These are phyloP conservation scores for Hawksworthiomyces lignivorus DNA, from an alignment of 2,329 filamentous ascomycete species.

Conservation along the genomic window DNA sequence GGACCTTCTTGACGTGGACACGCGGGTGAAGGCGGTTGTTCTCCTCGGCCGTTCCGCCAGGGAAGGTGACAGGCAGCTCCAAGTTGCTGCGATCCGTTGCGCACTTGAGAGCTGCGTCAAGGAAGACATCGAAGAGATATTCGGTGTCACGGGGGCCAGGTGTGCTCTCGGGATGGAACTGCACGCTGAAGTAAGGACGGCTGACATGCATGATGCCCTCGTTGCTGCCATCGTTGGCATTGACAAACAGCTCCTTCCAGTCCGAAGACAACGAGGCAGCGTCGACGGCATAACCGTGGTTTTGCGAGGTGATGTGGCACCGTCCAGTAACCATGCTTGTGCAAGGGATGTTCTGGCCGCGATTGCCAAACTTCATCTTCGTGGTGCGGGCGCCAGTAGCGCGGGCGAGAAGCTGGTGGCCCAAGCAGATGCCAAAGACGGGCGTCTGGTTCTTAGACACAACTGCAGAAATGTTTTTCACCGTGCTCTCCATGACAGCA, in stretches of 20 bases:
- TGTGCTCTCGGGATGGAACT: constrained; percentile 97
- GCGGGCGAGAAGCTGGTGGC: constrained; percentile 85
- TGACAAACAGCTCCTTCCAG: constrained; percentile 94
- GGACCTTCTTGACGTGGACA: constrained; percentile 85
- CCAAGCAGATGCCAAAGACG: constrained; percentile 93
- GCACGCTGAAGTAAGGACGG: constrained; percentile 96
- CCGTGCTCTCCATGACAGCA: constrained; percentile 70
- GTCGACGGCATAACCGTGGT: constrained; percentile 94
- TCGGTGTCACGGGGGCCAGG: constrained; percentile 94
- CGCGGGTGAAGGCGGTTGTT: constrained; percentile 69
- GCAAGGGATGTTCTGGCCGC: constrained; percentile 96
- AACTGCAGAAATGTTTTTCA: constrained; percentile 69
- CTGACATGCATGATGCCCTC: constrained; percentile 86
- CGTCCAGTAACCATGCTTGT: constrained; percentile 91
- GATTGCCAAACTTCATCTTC: constrained; percentile 99
- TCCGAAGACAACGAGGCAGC: constrained; percentile 63
- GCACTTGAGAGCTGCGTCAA: constrained; percentile 70
- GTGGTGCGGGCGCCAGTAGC: constrained; percentile 76
- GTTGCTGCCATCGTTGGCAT: constrained; percentile 96
- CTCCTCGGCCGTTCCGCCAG: constrained; percentile 72
- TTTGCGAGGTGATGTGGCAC: constrained; percentile 98
- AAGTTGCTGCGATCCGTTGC: constrained; percentile 60
- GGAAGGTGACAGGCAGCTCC: constrained; percentile 70
- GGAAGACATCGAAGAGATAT: constrained; percentile 94
- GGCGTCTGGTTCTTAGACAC: constrained; percentile 75